Conservation (phyloP, 768 basidiomycete genomes). For the Leucocoprinus birnbaumii region DNA sequence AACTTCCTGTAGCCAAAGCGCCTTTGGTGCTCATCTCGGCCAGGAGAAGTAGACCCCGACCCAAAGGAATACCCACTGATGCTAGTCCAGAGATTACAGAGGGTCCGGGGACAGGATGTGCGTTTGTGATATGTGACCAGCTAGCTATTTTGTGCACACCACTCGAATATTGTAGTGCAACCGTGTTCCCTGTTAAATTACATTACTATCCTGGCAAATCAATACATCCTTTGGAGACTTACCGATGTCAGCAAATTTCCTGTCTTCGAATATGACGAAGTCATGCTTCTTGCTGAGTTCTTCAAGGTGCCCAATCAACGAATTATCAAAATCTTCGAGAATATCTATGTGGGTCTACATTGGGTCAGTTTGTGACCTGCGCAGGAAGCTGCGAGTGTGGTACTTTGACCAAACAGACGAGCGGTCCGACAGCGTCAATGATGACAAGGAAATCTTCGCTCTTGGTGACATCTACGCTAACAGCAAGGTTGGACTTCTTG, state of each 20-base stretch:
- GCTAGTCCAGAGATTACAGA: conserved; percentile 90
- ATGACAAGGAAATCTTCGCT: conserved; percentile 78
- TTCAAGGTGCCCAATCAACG: conserved; percentile 66
- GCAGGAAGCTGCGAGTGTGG: conserved; percentile 18
- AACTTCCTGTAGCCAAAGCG: conserved; percentile 76
- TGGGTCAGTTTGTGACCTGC: conserved; percentile 21
- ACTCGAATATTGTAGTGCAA: conserved; percentile 89
- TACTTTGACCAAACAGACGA: conserved; percentile 94
- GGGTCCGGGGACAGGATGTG: conserved; percentile 94
- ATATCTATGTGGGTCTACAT: conserved; percentile 94
- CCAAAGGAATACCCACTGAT: conserved; percentile 80
- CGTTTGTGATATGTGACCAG: conserved; percentile 98
- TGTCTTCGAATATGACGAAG: conserved; percentile 96
- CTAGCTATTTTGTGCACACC: conserved; percentile 91
- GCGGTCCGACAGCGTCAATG: conserved; percentile 85
- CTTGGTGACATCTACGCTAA: conserved; percentile 92
- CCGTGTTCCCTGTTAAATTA: conserved; percentile 86
- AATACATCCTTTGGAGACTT: conserved; percentile 16
- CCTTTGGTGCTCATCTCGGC: conserved; percentile 97
- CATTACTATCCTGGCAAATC: not conserved
- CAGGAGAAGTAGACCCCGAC: conserved; percentile 84
- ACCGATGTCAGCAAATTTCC: conserved; percentile 99
- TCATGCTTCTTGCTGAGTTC: conserved; percentile 77
- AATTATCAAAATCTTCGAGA: conserved; percentile 83
- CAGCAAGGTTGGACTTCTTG: conserved; percentile 90